Conservation (phyloP, 495 filamentous ascomycete genomes). For the Aspergillus funiculosus region DNA sequence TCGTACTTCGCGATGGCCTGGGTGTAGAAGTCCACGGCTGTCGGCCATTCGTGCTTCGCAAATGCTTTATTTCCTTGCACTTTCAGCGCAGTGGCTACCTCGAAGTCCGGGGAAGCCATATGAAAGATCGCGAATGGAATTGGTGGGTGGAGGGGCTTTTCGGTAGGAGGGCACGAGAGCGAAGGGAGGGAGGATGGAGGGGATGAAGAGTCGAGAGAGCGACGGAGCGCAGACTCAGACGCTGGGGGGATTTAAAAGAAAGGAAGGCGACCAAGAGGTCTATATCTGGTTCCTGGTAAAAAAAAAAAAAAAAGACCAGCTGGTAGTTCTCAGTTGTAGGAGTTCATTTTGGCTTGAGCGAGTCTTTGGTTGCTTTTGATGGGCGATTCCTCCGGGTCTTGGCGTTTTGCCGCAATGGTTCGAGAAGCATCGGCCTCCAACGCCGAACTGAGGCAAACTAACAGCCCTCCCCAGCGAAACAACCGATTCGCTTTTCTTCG, state of each 20-base stretch:
- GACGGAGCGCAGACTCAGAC: neutral
- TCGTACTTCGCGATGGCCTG: constrained; percentile 84
- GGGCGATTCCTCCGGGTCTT: constrained; percentile 20
- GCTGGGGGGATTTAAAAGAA: neutral
- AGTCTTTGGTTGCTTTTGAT: constrained; percentile 4
- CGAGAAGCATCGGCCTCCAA: constrained; percentile 16
- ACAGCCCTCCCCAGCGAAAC: too few relatives aligned
- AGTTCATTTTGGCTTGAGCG: too few relatives aligned
- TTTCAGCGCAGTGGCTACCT: constrained; percentile 77
- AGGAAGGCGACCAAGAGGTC: neutral
- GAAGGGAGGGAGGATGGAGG: constrained; percentile 14
- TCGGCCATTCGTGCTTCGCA: constrained; percentile 77
- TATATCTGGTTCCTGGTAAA: neutral
- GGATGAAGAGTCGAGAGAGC: constrained; percentile 7
- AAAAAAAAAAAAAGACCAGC: too few relatives aligned
- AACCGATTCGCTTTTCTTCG: neutral
- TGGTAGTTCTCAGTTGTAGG: too few relatives aligned
- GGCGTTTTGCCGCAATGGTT: constrained; percentile 20
- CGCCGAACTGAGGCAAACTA: neutral
- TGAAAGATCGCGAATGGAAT: constrained; percentile 14
- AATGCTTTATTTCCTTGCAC: constrained; percentile 93
- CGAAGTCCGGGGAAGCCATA: constrained; percentile 49
- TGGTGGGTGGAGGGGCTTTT: constrained; percentile 14
- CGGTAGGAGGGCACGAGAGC: constrained; percentile 33
- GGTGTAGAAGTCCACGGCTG: constrained; percentile 78